These are phyloP conservation scores for Fusarium veterinarium DNA, from an alignment of 2,329 filamentous ascomycete genomes.

Conservation along the genomic window DNA sequence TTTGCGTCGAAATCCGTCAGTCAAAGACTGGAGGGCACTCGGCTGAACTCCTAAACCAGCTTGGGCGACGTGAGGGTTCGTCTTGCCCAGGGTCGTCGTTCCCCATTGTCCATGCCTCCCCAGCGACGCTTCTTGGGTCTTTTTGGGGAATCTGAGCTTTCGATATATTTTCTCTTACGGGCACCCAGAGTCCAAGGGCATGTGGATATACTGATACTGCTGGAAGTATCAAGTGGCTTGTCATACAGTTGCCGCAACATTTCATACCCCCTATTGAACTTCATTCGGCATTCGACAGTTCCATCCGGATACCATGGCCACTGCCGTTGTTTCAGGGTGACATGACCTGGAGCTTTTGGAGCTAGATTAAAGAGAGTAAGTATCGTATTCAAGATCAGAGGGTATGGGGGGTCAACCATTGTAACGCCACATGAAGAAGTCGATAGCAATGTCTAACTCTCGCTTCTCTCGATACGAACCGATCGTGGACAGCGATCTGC, in stretches of 20 bases:
- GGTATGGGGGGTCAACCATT: neutral
- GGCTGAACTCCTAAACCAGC: neutral
- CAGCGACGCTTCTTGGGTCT: neutral
- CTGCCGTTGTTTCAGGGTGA: accelerated
- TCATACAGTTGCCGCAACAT: neutral
- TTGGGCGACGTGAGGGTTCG: neutral
- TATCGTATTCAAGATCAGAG: neutral
- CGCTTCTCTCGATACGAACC: neutral
- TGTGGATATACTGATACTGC: neutral
- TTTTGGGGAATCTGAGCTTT: too few species aligned
- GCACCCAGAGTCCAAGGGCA: neutral
- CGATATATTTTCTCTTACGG: neutral
- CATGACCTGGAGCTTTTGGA: neutral
- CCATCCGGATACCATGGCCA: neutral
- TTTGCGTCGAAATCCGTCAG: too few species aligned
- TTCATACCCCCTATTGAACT: neutral
- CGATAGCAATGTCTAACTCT: neutral
- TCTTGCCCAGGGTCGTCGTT: neutral
- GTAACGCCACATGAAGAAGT: neutral
- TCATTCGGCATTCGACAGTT: neutral
- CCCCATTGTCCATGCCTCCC: too few species aligned
- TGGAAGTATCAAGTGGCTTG: neutral
- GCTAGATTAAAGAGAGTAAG: neutral
- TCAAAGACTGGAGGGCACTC: neutral
- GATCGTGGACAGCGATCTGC: accelerated